Evolutionary conservation across 2,329 filamentous ascomycete species (phyloP), one percentile per base, ranked within the genome.

Genomic region (Cyclaneusma minus): DNA sequence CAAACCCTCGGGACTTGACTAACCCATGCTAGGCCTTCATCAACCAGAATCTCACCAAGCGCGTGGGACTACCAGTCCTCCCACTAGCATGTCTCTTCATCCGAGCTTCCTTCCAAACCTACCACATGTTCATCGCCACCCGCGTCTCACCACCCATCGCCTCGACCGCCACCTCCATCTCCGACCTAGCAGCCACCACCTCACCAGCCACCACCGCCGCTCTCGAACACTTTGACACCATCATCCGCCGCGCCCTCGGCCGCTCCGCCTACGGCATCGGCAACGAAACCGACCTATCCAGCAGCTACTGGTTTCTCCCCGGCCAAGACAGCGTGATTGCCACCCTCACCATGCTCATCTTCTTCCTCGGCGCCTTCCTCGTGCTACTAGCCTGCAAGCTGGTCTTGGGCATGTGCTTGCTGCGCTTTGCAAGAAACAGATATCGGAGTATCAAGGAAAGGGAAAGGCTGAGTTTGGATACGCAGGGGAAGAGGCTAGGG

Each of bases 31-130:
- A 81, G 74, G 87, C 87, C 3, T 98, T 98, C 45, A 73, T 76
- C 8, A 79, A 91, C 13, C 85, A 89, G 14, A 87, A 91, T 13
- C 60, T 98, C 2, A 93, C 83, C 4, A 80, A 85, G 31, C 72
- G 89, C 11, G 68, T 98, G 0, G 89, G 89, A 1, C 61, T 98
- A 1, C 89, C 89, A 0, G 76, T 95, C 16, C 79, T 98, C 24
- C 89, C 89, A 0, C 62, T 98, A 0, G 87, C 85, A 2, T 95
- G 85, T 40, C 71, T 98, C 24, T 94, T 98, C 52, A 89, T 98
- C 49, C 74, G 91, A 22, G 83, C 91, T 24, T 85, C 82, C 1
- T 67, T 95, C 22, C 89, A 98, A 49, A 94, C 87, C 5, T 98
- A 95, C 51, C 80, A 94, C 53, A 95, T 95, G 87, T 92, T 95